Base-by-base conservation (phyloP, 345 rosid species). In the Arabis hirsuta region DNA sequence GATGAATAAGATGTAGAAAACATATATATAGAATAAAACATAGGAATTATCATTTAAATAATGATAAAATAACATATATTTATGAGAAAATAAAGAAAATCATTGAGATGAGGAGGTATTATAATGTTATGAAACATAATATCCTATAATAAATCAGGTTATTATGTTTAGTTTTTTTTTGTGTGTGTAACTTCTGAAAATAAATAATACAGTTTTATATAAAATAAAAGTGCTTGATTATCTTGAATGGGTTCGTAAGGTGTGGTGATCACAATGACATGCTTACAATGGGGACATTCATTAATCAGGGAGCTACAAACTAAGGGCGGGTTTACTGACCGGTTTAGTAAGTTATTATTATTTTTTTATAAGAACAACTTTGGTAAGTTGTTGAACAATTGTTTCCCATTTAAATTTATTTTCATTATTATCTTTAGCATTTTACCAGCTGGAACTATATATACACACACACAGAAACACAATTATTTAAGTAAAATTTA, bases 331-430 rank as follows among this genome's bases (percentile, higher is more conserved):
- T 64, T 72, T 72, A 62, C 55, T 31, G 29, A 45, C 62, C 16
- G 14, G 78, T 34, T 59, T 42, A 59, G 19, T 53, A 75, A 68
- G 79, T 75, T 68, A 65, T 69, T 69, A 64, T 29, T 27, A 2
- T 29, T 29, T 29, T 3, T 29, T 29, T 29, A 22, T 22, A 22
- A 22, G 24, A 22, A 44, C 62, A 12, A 12, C 73, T 34, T 60
- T 42, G 53, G 20, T 45, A 76, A 69, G 79, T 69, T 69, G 74
- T 69, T 69, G 70, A 75, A n/a, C 59, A 46, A 45, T 19, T 69
- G 29, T 47, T 47, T 53, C 16, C 57, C 61, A 4, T 43, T 67
- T 41, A 12, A 20, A 24, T 43, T 29, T 51, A 22, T 51, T 52
- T 73, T 65, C 63, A 14, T 41, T 12, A 20, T n/a, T 52, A 13